Evolutionary conservation across 2,329 filamentous ascomycete species (phyloP).

Genomic region (Colletotrichum sp.): DNA sequence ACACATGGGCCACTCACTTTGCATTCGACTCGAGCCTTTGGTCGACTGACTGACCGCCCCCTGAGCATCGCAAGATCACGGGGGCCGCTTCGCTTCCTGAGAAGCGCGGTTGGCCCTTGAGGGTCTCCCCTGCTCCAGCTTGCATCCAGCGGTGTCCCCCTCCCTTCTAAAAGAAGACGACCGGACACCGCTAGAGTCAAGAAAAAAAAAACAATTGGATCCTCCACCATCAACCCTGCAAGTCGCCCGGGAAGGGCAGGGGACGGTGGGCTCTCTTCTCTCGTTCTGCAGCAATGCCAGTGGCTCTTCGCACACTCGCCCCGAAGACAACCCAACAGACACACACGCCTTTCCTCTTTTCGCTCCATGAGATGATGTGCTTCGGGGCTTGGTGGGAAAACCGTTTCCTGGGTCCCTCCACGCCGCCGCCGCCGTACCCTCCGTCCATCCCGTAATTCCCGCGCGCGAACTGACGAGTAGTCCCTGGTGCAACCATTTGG

Average conservation of each 20-base stretch:
- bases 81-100: neutral
- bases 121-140: neutral
- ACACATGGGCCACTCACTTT: neutral
- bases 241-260: neutral
- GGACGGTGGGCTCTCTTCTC: neutral
- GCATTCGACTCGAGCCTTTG: neutral
- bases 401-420: neutral
- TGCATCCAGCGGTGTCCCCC: neutral
- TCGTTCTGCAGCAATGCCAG: constrained; percentile 3
- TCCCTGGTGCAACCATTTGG: neutral
- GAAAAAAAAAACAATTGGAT: neutral
- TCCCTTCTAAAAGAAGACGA: neutral
- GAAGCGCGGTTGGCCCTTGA: neutral
- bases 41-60: neutral
- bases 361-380: neutral
- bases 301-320: neutral
- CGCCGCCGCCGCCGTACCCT: neutral
- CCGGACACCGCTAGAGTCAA: neutral
- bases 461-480: constrained; percentile 7
- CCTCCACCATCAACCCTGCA: neutral
- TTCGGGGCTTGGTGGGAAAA: neutral
- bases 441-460: constrained; percentile 17
- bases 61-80: constrained; percentile 4
- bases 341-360: neutral
- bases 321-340: neutral